These are phyloP conservation scores for Entomortierella chlamydospora DNA, from an alignment of 192 early-diverging fungal species.

Conservation along the genomic window DNA sequence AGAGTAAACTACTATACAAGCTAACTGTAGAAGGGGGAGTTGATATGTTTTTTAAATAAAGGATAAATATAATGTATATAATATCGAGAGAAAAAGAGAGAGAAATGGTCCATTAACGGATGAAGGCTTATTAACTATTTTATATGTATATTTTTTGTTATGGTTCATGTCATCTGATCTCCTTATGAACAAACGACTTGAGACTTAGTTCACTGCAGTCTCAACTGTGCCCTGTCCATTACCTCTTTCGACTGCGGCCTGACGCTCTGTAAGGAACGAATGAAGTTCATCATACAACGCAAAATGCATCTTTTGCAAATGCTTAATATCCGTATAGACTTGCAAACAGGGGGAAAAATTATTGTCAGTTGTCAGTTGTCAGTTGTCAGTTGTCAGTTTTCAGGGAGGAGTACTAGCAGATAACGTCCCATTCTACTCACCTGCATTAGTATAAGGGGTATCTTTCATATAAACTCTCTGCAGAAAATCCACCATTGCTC, in stretches of 20 bases:
- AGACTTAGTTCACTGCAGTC: conserved; percentile 19
- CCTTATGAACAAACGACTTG: too few species aligned
- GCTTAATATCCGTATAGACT: conserved; percentile 58
- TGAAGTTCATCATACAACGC: conserved; percentile 56
- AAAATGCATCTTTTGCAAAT: conserved; percentile 54
- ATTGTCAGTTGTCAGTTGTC: too few species aligned
- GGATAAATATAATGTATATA: neutral
- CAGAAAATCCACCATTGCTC: conserved; percentile 76
- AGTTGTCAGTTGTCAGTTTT: too few species aligned
- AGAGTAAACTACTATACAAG: neutral
- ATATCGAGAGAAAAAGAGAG: neutral
- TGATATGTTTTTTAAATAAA: neutral
- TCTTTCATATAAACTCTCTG: conserved; percentile 67
- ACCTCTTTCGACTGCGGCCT: conserved; percentile 9
- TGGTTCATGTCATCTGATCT: neutral
- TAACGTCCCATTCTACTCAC: conserved; percentile 23
- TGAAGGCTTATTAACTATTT: too few species aligned
- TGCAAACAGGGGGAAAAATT: conserved; percentile 4
- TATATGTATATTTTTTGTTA: neutral
- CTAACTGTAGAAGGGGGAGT: neutral
- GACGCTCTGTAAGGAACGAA: conserved; percentile 49
- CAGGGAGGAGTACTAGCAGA: too few species aligned
- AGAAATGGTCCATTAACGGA: neutral
- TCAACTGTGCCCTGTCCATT: conserved; percentile 22
- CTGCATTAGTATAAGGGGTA: conserved; percentile 52